Evolutionary conservation across 768 basidiomycete genomes (phyloP).

Genomic region (Auricularia heimuer): DNA sequence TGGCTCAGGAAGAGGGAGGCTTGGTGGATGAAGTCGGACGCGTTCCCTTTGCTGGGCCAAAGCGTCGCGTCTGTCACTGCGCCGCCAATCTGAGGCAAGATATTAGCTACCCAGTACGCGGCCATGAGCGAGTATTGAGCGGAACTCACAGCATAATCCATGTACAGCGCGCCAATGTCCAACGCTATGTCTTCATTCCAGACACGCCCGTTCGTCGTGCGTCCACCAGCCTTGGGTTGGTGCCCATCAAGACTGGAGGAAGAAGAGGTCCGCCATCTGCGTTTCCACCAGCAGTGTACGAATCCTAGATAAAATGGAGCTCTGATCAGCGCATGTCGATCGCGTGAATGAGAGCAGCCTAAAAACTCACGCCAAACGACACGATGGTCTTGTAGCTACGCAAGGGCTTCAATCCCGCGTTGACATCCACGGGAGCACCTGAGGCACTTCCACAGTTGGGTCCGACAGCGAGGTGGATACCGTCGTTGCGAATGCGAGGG

Average conservation of each 20-base stretch:
- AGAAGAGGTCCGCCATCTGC: slow-evolving; percentile 35
- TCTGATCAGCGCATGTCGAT: neutral
- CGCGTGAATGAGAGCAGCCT: slow-evolving; percentile 26
- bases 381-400: slow-evolving; percentile 35
- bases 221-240: slow-evolving; percentile 37
- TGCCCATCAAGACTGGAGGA: slow-evolving; percentile 32
- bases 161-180: slow-evolving; percentile 29
- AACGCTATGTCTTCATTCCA: slow-evolving; percentile 42
- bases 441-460: slow-evolving; percentile 31
- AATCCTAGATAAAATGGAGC: neutral
- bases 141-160: slow-evolving; percentile 40
- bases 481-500: slow-evolving; percentile 6
- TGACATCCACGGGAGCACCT: slow-evolving; percentile 36
- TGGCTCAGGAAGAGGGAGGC: slow-evolving; percentile 36
- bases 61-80: slow-evolving; percentile 38
- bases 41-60: slow-evolving; percentile 41
- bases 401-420: slow-evolving; percentile 33
- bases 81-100: slow-evolving; percentile 19
- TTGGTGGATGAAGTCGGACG: slow-evolving; percentile 41
- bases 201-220: slow-evolving; percentile 39
- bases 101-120: neutral
- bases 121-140: neutral
- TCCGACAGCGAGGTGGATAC: slow-evolving; percentile 30
- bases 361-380: slow-evolving; percentile 36
- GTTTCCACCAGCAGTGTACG: slow-evolving; percentile 40